phyloP scores from a whole-genome alignment of 2,329 filamentous ascomycete genomes.

The Alternaria postmessia region DNA sequence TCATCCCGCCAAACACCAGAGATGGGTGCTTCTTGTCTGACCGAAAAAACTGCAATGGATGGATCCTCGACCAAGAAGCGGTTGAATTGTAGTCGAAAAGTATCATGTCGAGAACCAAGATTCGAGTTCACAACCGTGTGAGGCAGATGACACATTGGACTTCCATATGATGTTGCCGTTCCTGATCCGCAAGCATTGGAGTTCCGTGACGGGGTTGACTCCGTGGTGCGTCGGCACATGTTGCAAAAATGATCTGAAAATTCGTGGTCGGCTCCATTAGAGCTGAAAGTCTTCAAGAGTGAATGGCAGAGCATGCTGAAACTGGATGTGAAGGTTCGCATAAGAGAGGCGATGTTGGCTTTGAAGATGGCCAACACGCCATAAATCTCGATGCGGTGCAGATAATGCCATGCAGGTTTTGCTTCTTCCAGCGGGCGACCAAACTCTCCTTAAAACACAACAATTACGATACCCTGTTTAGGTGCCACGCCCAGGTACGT shows the following conservation, averaged over 20 bases:
- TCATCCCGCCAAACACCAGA: constrained; percentile 8
- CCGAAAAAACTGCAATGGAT: constrained; percentile 20
- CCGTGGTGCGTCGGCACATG: not conserved
- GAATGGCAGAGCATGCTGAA: not conserved
- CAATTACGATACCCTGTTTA: not conserved
- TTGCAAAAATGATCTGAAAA: constrained; percentile 3
- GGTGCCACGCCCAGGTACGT: not conserved
- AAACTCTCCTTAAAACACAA: not conserved
- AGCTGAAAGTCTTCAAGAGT: not conserved
- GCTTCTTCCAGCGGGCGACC: not conserved
- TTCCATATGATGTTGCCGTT: not conserved
- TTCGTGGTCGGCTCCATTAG: not conserved
- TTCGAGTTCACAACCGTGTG: constrained; percentile 18
- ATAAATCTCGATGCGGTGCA: not conserved
- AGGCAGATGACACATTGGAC: constrained; percentile 12
- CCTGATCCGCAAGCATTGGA: constrained; percentile 6
- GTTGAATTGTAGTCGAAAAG: constrained; percentile 13
- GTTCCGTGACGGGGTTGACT: not conserved
- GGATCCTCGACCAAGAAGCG: constrained; percentile 19
- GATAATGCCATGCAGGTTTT: constrained; percentile 3
- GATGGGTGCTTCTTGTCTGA: constrained; percentile 10
- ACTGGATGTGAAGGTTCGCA: not conserved
- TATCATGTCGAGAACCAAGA: constrained; percentile 10
- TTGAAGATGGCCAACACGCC: not conserved
- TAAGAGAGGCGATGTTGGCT: not conserved